Base-by-base conservation (phyloP, 1,284 basidiomycete genomes). In the Gymnopus androsaceus region DNA sequence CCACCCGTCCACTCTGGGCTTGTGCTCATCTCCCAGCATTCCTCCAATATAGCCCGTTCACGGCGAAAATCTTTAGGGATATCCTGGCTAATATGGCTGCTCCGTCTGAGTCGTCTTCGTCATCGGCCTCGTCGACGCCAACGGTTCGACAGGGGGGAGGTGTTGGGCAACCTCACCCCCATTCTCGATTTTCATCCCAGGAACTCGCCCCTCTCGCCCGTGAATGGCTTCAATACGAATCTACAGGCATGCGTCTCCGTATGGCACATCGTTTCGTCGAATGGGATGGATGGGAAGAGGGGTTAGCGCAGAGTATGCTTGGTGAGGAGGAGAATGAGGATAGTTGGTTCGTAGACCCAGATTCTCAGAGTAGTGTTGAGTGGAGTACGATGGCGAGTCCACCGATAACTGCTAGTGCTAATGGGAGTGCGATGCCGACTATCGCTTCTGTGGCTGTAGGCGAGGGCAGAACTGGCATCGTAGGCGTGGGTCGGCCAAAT, bases 201-300 rank as follows among this genome's bases (percentile, higher is more conserved):
- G 73, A 73, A 54, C 63, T 74, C 4, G 61, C 75, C 4, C 64
- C 74, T 4, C 72, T 84, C n/a, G 82, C 83, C 31, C 71, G 72
- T 17, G 82, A 88, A 64, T 92, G 90, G 89, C 73, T 90, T 3
- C 79, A 84, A 61, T 82, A 84, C 62, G 90, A 92, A 66, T 72
- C 78, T 3, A 66, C 78, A 15, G 87, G 90, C 4, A 76, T 79
- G 51, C 79, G 83, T 3, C 72, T 90, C 47, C 81, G 90, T 40
- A 79, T 86, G 69, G 88, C 86, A 3, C 89, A 92, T 69, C 82
- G 88, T 17, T 88, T 83, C 62, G 81, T 79, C 34, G 90, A 92
- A 66, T 92, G 90, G 90, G 89, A 92, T 64, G 90, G 89, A 2
- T 92, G 90, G 89, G 89, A 92, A 64, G 90, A 92, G 65, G 90